Evolutionary conservation across 768 basidiomycete genomes (phyloP).

Genomic region (Termitomyces sp.): DNA sequence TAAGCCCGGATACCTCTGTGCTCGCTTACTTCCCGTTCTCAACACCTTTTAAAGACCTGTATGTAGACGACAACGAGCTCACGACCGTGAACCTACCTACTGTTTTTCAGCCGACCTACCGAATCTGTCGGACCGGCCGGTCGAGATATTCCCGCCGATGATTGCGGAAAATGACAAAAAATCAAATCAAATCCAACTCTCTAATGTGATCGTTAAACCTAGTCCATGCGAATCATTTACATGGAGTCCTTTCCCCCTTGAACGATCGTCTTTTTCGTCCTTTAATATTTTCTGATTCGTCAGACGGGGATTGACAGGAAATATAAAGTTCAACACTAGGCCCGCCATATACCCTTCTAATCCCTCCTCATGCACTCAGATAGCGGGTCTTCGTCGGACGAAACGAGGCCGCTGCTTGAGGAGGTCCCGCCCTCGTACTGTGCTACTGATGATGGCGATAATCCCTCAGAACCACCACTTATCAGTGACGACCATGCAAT

Average conservation of each 20-base stretch:
- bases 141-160: constrained; percentile 31
- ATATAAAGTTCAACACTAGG: constrained; percentile 21
- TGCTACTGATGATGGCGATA: constrained; percentile 33
- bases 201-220: constrained; percentile 18
- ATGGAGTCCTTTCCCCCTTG: constrained; percentile 23
- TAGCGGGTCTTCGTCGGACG: constrained; percentile 39
- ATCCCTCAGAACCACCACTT: constrained; percentile 19
- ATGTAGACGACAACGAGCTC: background rate
- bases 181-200: constrained; percentile 11
- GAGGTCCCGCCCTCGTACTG: constrained; percentile 42
- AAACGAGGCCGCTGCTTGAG: constrained; percentile 54
- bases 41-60: background rate
- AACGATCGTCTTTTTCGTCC: constrained; percentile 16
- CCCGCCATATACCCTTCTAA: constrained; percentile 15
- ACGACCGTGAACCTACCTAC: background rate
- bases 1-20: background rate
- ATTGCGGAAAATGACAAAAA: constrained; percentile 37
- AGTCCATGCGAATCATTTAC: constrained; percentile 21
- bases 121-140: constrained; percentile 30
- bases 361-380: constrained; percentile 38
- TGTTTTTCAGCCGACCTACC: constrained; percentile 10
- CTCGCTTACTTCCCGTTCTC: background rate
- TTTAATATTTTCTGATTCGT: constrained; percentile 26
- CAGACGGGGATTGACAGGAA: constrained; percentile 22
- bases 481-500: constrained; percentile 23